Evolutionary conservation across 306 rosid genomes (phyloP).

Genomic region (Spatholobus suberectus): DNA sequence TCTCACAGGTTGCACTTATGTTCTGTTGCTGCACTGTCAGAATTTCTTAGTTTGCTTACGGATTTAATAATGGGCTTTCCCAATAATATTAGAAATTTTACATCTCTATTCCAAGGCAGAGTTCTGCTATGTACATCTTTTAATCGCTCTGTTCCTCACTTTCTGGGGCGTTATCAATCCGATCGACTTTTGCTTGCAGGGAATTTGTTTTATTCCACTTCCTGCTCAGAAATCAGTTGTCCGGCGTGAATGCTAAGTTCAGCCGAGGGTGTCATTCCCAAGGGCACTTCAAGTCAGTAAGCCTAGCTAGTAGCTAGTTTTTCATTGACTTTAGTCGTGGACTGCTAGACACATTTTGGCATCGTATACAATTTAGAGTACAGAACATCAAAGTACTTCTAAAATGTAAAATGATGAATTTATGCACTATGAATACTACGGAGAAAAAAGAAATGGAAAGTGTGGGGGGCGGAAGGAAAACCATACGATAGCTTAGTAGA

Average conservation of each 20-base stretch:
- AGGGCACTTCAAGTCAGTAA: not conserved
- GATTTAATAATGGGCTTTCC: conserved; percentile 24
- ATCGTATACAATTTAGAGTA: not conserved
- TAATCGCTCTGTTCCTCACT: conserved; percentile 15
- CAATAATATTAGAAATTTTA: not conserved
- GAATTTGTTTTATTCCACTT: conserved; percentile 32
- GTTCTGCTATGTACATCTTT: not conserved
- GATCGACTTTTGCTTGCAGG: conserved; percentile 29
- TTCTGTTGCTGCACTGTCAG: conserved; percentile 41
- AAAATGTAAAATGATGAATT: not conserved
- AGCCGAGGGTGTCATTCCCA: conserved; percentile 28
- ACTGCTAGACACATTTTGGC: not conserved
- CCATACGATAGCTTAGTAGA: no score
- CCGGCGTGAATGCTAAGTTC: conserved; percentile 38
- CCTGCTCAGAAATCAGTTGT: conserved; percentile 11
- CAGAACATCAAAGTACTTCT: not conserved
- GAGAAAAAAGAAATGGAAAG: no score
- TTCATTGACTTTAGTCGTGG: not conserved
- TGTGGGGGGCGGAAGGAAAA: no score
- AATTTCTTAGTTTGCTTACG: conserved; percentile 29
- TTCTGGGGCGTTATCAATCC: conserved; percentile 29
- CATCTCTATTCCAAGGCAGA: not conserved
- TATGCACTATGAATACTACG: not conserved
- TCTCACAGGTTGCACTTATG: conserved; percentile 26
- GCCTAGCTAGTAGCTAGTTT: conserved; percentile 5